phyloP scores from a whole-genome alignment of 345 rosid genomes.

The Kernera saxatilis region DNA sequence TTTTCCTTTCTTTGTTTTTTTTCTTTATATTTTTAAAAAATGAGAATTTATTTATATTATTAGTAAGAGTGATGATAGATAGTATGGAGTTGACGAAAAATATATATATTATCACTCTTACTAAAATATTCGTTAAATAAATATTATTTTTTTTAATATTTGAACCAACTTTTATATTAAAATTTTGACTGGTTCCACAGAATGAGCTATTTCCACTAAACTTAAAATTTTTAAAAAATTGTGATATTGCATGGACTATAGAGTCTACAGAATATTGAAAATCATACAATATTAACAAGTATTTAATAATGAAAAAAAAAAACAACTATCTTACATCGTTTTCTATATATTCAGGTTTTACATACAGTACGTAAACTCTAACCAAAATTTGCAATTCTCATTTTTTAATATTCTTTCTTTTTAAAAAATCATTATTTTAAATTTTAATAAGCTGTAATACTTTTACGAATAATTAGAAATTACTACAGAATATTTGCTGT shows the following conservation, averaged over 20 bases:
- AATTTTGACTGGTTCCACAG: neutral
- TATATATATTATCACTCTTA: neutral
- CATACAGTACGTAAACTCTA: too few species aligned
- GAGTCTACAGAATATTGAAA: neutral
- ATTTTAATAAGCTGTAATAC: too few species aligned
- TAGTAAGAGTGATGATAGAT: neutral
- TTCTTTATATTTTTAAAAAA: neutral
- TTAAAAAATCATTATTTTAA: too few species aligned
- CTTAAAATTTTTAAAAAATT: neutral
- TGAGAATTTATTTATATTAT: neutral
- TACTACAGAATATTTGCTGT: neutral
- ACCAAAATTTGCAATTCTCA: too few species aligned
- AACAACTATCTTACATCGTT: too few species aligned
- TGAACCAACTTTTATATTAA: neutral
- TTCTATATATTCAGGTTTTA: too few species aligned
- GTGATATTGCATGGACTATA: neutral
- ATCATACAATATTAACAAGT: neutral
- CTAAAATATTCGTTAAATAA: neutral
- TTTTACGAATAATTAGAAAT: too few species aligned
- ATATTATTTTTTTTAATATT: neutral
- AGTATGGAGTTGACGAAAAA: too few species aligned
- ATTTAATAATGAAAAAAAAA: too few species aligned
- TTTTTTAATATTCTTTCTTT: too few species aligned
- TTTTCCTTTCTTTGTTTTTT: neutral
- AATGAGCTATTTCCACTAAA: neutral